Evolutionary conservation across 179 eudicot genomes (phyloP), one percentile per base, ranked within the genome.

Genomic region (Camellia oleifera): DNA sequence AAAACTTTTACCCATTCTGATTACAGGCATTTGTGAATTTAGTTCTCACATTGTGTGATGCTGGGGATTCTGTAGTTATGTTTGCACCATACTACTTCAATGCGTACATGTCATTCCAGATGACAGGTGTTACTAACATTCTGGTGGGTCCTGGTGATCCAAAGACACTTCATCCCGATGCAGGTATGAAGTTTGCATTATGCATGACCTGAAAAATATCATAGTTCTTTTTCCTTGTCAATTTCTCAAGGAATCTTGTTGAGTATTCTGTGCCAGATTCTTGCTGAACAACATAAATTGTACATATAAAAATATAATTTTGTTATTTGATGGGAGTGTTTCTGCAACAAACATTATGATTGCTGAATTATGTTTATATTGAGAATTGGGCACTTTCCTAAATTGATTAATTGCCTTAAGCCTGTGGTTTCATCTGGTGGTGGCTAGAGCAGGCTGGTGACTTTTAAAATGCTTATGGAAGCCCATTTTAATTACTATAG

Each of bases 51-150:
- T 83, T 97, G 72, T 97, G 99, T 83, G 99, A 97, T 86, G 83
- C 94, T 80, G 97, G 97, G 84, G 99, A 97, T 84, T 90, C 97
- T 15, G 99, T 97, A 44, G 99, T 97, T 65, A 94, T 94, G 99
- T 97, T 94, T 76, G 97, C 97, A 14, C 99, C 99, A 13, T 94
- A 94, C 90, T 97, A 97, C 86, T 97, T 97, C 93, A 97, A 97
- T 81, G 92, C 99, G 42, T 92, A 92, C 88, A 97, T 97, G 99
- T 94, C 99, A 77, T 97, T 97, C 83, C 99, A 97, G 86, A 97
- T 97, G 99, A 97, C 99, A 32, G 99, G 98, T 54, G 95, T 97
- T 53, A 97, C 89, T 72, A 74, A 91, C 80, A 97, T 97, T 86
- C 86, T 94, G 75, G 97, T 94, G 70, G 99, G 98, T 81, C 97